Percentiles rank a stretch among this genome's conserved stretches.
Evolutionary conservation across 805 yeast genomes (phyloP).

Genomic region (Metschnikowia continentalis): DNA sequence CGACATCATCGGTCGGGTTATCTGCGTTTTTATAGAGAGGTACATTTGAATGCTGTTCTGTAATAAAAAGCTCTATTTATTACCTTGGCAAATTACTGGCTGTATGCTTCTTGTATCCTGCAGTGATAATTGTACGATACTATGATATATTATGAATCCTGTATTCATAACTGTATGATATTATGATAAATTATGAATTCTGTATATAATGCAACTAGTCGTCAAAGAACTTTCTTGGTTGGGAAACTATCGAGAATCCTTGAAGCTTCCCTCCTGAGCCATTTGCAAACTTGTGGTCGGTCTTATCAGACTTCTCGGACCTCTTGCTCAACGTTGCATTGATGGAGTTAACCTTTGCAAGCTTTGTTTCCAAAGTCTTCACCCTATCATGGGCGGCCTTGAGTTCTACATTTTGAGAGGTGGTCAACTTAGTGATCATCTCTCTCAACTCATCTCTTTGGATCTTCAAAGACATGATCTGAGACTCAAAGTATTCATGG

Average conservation of each 20-base stretch:
- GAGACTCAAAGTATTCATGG: conserved; percentile 14
- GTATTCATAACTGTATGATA: too few relatives aligned
- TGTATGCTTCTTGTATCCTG: not conserved
- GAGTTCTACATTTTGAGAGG: conserved; percentile 33
- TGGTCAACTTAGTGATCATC: conserved; percentile 34
- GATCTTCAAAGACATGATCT: conserved; percentile 13
- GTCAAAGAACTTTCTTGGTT: conserved; percentile 22
- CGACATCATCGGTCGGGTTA: conserved; percentile 30
- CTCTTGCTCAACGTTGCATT: conserved; percentile 33
- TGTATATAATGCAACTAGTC: conserved; percentile 2
- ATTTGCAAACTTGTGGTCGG: conserved; percentile 4
- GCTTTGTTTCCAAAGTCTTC: conserved; percentile 27
- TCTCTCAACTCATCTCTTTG: conserved; percentile 43
- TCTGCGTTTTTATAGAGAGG: conserved; percentile 27
- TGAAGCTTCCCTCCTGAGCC: conserved; percentile 34
- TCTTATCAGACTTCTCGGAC: conserved; percentile 10
- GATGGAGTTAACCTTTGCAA: conserved; percentile 26
- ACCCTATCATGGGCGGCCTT: conserved; percentile 34
- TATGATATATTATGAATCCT: too few relatives aligned
- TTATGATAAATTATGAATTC: not conserved
- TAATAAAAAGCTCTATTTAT: not conserved
- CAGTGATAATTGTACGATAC: too few relatives aligned
- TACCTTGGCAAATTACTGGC: not conserved
- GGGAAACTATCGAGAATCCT: conserved; percentile 37
- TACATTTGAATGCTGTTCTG: conserved; percentile 3